Evolutionary conservation across 345 rosid genomes (phyloP).

Genomic region (Brassica rapa): DNA sequence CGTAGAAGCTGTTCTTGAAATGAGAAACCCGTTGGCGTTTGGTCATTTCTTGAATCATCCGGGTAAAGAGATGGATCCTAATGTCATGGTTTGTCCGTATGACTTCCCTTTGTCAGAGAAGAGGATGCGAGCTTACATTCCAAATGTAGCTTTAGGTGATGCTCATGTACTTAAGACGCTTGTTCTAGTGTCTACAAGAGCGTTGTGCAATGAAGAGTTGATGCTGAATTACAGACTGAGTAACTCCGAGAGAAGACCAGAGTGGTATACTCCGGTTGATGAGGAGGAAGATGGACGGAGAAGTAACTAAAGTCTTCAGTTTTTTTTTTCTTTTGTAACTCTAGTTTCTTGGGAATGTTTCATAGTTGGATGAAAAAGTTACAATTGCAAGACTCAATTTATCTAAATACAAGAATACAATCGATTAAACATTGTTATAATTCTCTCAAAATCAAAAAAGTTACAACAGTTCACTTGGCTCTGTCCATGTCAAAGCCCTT

Average conservation of each 20-base stretch:
- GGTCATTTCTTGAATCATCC: constrained; percentile 88
- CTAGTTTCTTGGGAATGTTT: constrained; percentile 1
- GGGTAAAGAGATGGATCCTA: constrained; percentile 64
- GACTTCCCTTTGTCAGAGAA: constrained; percentile 75
- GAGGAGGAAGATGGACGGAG: constrained; percentile 81
- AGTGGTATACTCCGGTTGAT: constrained; percentile 73
- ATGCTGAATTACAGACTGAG: constrained; percentile 76
- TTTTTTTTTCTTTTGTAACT: constrained; percentile 6
- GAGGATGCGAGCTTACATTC: constrained; percentile 71
- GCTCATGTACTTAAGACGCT: constrained; percentile 59
- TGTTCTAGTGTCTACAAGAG: constrained; percentile 77
- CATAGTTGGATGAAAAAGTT: background rate
- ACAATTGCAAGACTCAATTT: constrained; percentile 4
- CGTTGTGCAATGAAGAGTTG: constrained; percentile 71
- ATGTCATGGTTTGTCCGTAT: constrained; percentile 82
- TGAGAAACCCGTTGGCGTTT: constrained; percentile 81
- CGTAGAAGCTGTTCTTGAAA: constrained; percentile 63
- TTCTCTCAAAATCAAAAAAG: constrained; percentile 42
- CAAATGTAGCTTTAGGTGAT: constrained; percentile 52
- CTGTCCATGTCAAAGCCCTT: constrained; percentile 12
- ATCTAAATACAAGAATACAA: constrained; percentile 37
- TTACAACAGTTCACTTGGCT: constrained; percentile 39
- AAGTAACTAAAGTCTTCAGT: constrained; percentile 50
- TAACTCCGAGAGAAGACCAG: constrained; percentile 58
- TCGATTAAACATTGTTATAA: constrained; percentile 11